Percentiles rank a stretch among this genome's conserved stretches.
These are phyloP conservation scores for Candolleomyces eurysporus DNA, from an alignment of 768 basidiomycete genomes.

Conservation along the genomic window DNA sequence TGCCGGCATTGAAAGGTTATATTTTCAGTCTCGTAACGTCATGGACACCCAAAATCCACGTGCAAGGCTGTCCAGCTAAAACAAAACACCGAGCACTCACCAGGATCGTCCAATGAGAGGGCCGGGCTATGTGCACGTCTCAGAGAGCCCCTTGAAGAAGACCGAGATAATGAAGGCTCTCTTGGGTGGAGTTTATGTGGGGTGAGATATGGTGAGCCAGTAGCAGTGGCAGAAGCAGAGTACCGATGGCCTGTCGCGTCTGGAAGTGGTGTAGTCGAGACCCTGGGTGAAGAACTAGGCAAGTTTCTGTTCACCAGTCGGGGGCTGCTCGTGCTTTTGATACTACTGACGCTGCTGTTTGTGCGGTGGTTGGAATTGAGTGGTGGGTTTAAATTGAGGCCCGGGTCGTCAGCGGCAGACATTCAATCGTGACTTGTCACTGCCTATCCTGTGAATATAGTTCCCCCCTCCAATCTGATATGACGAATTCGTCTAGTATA, in stretches of 20 bases:
- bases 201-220: neutral
- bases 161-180: conserved; percentile 37
- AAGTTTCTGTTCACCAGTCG: neutral
- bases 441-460: neutral
- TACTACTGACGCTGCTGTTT: neutral
- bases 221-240: neutral
- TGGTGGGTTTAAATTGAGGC: neutral
- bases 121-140: conserved; percentile 54
- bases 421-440: neutral
- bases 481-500: too few species aligned
- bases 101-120: conserved; percentile 60
- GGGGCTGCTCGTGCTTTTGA: neutral
- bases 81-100: conserved; percentile 36
- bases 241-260: neutral
- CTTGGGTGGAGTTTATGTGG: conserved; percentile 8
- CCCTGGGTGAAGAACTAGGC: neutral
- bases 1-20: neutral
- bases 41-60: conserved; percentile 16
- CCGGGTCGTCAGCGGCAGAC: neutral
- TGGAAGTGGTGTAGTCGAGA: neutral
- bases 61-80: conserved; percentile 4
- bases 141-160: conserved; percentile 42
- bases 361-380: neutral
- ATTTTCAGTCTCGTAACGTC: neutral
- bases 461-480: too few species aligned